These are phyloP conservation scores for Phytophthora sansomeana DNA, from an alignment of 352 stramenopile genomes.

Conservation along the genomic window DNA sequence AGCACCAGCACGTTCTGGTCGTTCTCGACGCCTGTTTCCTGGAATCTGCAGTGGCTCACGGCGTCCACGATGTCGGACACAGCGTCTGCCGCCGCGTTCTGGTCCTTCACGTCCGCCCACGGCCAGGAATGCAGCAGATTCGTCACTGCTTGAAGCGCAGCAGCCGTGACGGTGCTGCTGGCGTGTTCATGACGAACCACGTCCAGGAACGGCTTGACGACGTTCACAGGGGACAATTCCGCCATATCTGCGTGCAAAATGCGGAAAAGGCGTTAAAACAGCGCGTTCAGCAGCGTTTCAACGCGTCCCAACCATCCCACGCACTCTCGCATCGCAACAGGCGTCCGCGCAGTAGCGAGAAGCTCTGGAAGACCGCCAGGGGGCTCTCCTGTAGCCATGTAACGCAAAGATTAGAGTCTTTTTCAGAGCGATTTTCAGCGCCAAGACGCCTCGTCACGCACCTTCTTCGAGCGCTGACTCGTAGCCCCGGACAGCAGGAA, in stretches of 20 bases:
- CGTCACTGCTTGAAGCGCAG: slow-evolving; percentile 94
- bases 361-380: slow-evolving; percentile 66
- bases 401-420: neutral
- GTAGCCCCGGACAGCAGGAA: slow-evolving; percentile 45
- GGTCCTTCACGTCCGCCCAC: slow-evolving; percentile 55
- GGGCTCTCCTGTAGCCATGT: slow-evolving; percentile 51
- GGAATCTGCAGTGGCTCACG: slow-evolving; percentile 95
- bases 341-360: slow-evolving; percentile 63
- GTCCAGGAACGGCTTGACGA: slow-evolving; percentile 95
- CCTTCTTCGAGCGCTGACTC: slow-evolving; percentile 27
- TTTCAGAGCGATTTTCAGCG: neutral
- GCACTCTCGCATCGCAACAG: slow-evolving; percentile 68
- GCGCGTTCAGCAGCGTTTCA: neutral
- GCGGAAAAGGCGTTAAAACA: slow-evolving; percentile 14
- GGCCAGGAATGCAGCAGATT: slow-evolving; percentile 94
- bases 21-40: slow-evolving; percentile 91
- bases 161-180: slow-evolving; percentile 92
- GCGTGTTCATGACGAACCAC: slow-evolving; percentile 94
- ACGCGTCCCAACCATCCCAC: slow-evolving; percentile 6
- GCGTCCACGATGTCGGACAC: slow-evolving; percentile 91
- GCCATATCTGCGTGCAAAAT: slow-evolving; percentile 50
- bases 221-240: slow-evolving; percentile 63
- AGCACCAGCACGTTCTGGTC: slow-evolving; percentile 93
- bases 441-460: slow-evolving; percentile 7
- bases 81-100: slow-evolving; percentile 51